These are phyloP conservation scores for Blastocladiella emersonii DNA, from an alignment of 371 early-diverging fungal species.

Conservation along the genomic window DNA sequence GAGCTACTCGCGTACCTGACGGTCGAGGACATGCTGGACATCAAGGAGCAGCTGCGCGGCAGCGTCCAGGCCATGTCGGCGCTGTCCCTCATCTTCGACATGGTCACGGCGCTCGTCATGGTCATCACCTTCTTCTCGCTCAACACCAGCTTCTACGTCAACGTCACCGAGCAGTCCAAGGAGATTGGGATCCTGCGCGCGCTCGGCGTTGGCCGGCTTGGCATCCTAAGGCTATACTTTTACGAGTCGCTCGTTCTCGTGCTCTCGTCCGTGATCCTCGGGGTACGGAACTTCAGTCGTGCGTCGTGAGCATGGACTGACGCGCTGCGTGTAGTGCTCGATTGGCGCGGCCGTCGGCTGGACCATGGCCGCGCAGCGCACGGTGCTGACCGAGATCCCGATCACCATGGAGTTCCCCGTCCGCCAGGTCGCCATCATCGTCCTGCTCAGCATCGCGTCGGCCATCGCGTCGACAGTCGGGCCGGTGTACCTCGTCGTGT, in stretches of 20 bases:
- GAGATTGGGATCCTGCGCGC: conserved; percentile 13
- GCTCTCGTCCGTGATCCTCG: conserved; percentile 11
- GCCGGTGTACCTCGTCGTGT: conserved; percentile 5
- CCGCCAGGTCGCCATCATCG: background rate
- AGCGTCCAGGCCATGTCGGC: conserved; percentile 4
- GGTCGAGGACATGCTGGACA: background rate
- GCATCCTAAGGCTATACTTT: conserved; percentile 12
- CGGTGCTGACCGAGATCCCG: conserved; percentile 7
- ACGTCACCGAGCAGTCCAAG: conserved; percentile 16
- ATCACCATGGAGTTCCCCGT: conserved; percentile 7
- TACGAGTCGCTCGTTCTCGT: conserved; percentile 16
- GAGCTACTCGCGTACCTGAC: background rate
- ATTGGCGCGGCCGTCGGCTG: conserved; percentile 7
- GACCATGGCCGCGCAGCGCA: conserved; percentile 11
- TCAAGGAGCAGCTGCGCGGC: conserved; percentile 1
- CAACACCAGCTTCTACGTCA: conserved; percentile 16
- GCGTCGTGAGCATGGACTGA: no score
- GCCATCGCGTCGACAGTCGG: conserved; percentile 8
- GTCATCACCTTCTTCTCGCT: conserved; percentile 16
- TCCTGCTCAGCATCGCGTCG: conserved; percentile 3
- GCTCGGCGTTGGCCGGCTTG: conserved; percentile 10
- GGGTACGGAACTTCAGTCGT: conserved; percentile 7
- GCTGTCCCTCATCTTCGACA: conserved; percentile 11
- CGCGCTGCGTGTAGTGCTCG: background rate
- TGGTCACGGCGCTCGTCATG: conserved; percentile 13